Evolutionary conservation across 1,284 basidiomycete genomes (phyloP).

Genomic region (Ganoderma lucidum): DNA sequence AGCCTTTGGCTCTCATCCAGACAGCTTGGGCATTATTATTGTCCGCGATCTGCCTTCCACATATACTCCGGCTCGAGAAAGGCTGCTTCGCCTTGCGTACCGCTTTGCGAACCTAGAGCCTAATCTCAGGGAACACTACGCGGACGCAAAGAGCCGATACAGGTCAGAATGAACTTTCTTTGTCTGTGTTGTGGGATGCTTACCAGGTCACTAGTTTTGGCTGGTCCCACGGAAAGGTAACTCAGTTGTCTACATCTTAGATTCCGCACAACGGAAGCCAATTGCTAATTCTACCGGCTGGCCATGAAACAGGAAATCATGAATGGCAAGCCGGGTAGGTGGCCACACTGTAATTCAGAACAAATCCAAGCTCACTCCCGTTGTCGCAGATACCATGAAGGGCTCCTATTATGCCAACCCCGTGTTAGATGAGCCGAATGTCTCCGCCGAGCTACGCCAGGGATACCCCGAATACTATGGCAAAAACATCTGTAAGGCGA

Average conservation of each 20-base stretch:
- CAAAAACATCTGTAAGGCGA: slow-evolving; percentile 72
- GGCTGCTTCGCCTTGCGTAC: slow-evolving; percentile 76
- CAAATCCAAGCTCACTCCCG: background rate
- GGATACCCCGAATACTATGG: slow-evolving; percentile 84
- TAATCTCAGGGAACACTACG: slow-evolving; percentile 70
- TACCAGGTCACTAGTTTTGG: slow-evolving; percentile 68
- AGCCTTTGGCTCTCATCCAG: slow-evolving; percentile 82
- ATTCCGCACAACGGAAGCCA: background rate
- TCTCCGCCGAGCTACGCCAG: slow-evolving; percentile 58
- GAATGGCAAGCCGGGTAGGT: slow-evolving; percentile 85
- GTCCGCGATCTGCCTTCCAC: slow-evolving; percentile 79
- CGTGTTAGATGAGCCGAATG: slow-evolving; percentile 67
- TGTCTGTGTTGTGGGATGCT: background rate
- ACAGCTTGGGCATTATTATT: slow-evolving; percentile 82
- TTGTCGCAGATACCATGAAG: slow-evolving; percentile 76
- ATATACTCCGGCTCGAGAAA: slow-evolving; percentile 70
- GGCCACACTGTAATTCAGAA: background rate
- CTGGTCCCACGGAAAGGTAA: slow-evolving; percentile 92
- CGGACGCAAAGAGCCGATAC: slow-evolving; percentile 71
- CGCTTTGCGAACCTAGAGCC: slow-evolving; percentile 78
- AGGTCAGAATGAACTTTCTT: slow-evolving; percentile 53
- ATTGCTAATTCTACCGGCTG: slow-evolving; percentile 7
- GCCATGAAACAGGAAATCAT: slow-evolving; percentile 86
- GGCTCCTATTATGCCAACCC: slow-evolving; percentile 96
- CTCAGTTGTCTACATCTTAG: slow-evolving; percentile 10